Percentiles rank a stretch among this genome's conserved stretches.
Evolutionary conservation across 768 basidiomycete genomes (phyloP).

Genomic region (Tricholomella constricta): DNA sequence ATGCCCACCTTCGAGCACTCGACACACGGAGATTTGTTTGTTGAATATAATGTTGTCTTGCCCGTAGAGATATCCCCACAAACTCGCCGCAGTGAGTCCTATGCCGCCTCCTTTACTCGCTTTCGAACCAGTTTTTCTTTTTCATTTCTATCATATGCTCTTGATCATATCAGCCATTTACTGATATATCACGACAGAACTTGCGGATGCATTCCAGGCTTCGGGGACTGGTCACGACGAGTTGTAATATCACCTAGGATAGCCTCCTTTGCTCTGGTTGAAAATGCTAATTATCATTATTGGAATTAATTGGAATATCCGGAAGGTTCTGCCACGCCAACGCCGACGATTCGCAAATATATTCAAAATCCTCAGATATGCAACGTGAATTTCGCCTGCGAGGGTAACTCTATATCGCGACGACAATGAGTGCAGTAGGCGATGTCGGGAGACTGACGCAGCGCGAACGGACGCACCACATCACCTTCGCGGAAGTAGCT

Average conservation of each 20-base stretch:
- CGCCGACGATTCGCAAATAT: too few species aligned
- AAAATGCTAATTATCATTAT: conserved; percentile 9
- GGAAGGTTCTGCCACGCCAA: not conserved
- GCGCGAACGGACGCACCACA: not conserved
- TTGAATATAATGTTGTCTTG: conserved; percentile 93
- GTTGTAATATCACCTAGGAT: conserved; percentile 18
- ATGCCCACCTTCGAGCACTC: conserved; percentile 73
- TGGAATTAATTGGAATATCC: not conserved
- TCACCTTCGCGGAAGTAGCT: not conserved
- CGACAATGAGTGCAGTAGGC: not conserved
- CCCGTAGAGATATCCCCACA: conserved; percentile 71
- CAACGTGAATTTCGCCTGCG: too few species aligned
- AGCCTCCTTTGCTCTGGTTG: not conserved
- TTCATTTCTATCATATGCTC: conserved; percentile 4
- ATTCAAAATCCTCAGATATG: too few species aligned
- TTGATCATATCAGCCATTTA: not conserved
- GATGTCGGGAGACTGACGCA: not conserved
- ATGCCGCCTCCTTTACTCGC: not conserved
- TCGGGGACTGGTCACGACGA: conserved; percentile 24
- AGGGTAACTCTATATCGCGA: too few species aligned
- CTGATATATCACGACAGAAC: conserved; percentile 21
- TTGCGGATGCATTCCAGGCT: conserved; percentile 25
- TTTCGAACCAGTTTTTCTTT: not conserved
- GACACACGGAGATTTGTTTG: conserved; percentile 79
- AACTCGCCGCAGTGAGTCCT: conserved; percentile 71